Conservation (phyloP, 805 yeast species). For the Candida insectorum region DNA sequence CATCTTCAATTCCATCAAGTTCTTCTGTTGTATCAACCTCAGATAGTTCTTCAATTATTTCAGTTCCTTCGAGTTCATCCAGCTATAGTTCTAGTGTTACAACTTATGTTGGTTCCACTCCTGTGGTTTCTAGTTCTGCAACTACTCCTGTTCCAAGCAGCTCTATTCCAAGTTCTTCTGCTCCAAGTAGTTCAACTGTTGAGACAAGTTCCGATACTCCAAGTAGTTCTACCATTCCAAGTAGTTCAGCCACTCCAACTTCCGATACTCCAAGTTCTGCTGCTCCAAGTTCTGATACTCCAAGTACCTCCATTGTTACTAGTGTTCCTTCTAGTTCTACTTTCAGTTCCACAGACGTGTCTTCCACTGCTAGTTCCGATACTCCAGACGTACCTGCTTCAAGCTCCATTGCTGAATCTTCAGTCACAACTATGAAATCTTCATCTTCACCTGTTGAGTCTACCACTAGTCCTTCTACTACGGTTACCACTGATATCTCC, state of each 20-base stretch:
- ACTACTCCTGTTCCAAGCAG: too few relatives aligned
- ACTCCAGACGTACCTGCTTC: too few relatives aligned
- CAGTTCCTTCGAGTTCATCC: too few relatives aligned
- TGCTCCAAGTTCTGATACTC: background rate
- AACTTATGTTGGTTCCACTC: too few relatives aligned
- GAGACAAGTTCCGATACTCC: background rate
- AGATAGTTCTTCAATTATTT: too few relatives aligned
- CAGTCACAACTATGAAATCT: conserved; percentile 1
- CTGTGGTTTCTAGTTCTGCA: too few relatives aligned
- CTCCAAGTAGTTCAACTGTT: too few relatives aligned
- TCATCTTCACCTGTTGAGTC: conserved; percentile 2
- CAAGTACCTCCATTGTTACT: background rate
- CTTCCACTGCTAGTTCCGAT: conserved; percentile 2
- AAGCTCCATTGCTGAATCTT: too few relatives aligned
- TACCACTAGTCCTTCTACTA: conserved; percentile 18
- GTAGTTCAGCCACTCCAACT: background rate
- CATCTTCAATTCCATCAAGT: background rate
- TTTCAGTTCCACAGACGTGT: conserved; percentile 1
- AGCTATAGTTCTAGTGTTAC: too few relatives aligned
- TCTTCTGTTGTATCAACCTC: too few relatives aligned
- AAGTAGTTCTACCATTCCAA: background rate
- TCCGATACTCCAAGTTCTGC: conserved; percentile 1
- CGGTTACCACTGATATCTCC: conserved; percentile 20
- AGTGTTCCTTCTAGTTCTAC: conserved; percentile 3
- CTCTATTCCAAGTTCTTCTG: too few relatives aligned